phyloP scores from a whole-genome alignment of 495 filamentous ascomycete genomes.

The Aspergillus diversus region DNA sequence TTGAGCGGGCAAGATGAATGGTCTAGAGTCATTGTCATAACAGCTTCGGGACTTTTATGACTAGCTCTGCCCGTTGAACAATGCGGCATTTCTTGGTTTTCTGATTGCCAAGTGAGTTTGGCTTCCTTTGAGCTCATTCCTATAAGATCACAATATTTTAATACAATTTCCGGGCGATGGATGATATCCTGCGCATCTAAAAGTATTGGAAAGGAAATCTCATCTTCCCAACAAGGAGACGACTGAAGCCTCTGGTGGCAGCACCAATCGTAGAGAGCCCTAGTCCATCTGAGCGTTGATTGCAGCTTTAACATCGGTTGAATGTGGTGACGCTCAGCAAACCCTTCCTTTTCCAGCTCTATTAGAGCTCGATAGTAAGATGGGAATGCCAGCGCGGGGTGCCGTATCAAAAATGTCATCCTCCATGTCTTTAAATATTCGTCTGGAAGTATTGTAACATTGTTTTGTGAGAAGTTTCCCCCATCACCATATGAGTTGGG shows the following conservation, averaged over 20 bases:
- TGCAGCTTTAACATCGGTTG: slow-evolving; percentile 18
- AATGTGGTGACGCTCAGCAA: neutral
- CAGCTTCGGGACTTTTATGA: slow-evolving; percentile 14
- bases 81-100: slow-evolving; percentile 5
- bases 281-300: slow-evolving; percentile 29
- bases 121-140: slow-evolving; percentile 34
- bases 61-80: neutral
- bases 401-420: slow-evolving; percentile 42
- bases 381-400: slow-evolving; percentile 41
- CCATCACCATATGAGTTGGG: slow-evolving; percentile 5
- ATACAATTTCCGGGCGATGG: slow-evolving; percentile 29
- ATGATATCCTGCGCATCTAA: slow-evolving; percentile 47
- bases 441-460: slow-evolving; percentile 39
- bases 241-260: slow-evolving; percentile 4
- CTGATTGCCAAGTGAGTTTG: slow-evolving; percentile 36
- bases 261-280: slow-evolving; percentile 37
- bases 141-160: slow-evolving; percentile 28
- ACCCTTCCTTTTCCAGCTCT: slow-evolving; percentile 19
- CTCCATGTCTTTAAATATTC: slow-evolving; percentile 32
- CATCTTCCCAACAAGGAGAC: neutral
- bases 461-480: slow-evolving; percentile 26
- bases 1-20: slow-evolving; percentile 33
- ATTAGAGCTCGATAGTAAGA: slow-evolving; percentile 31
- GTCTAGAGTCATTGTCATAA: slow-evolving; percentile 33
- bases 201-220: slow-evolving; percentile 29